Evolutionary conservation across 23 red algal genomes (phyloP).

Genomic region (Gracilaria domingensis): DNA sequence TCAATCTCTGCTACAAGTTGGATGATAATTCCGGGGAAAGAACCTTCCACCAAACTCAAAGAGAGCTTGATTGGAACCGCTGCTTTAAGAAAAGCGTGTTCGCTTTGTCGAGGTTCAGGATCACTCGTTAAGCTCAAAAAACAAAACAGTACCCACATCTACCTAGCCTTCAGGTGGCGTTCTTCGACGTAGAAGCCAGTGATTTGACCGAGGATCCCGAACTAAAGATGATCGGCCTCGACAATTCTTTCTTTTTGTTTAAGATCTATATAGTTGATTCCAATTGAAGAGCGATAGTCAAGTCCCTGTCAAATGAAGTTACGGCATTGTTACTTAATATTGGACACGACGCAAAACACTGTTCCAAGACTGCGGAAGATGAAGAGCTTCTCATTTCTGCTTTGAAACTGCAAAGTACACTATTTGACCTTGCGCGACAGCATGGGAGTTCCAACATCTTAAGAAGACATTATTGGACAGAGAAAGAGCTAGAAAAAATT

Average conservation of each 20-base stretch:
- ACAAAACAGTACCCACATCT: not conserved
- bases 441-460: not conserved
- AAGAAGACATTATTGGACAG: not conserved
- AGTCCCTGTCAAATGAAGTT: not conserved
- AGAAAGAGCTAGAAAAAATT: slow-evolving; percentile 8
- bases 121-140: not conserved
- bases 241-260: not conserved
- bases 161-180: not conserved
- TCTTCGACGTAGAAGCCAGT: not conserved
- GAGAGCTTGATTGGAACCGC: not conserved
- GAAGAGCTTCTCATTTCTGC: slow-evolving; percentile 20
- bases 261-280: not conserved
- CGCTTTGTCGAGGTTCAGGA: slow-evolving; percentile 4
- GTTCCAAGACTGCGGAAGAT: not conserved
- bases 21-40: slow-evolving; percentile 10
- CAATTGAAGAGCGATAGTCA: not conserved
- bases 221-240: not conserved
- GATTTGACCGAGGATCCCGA: not conserved
- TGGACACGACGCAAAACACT: not conserved
- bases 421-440: not conserved
- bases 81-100: not conserved
- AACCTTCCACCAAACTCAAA: not conserved
- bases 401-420: not conserved
- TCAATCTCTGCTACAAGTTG: not conserved
- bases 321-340: not conserved